A percentile compares a stretch with the other conserved stretches of the same genome.
phyloP scores from a whole-genome alignment of 2,329 filamentous ascomycete species.

The Fusarium chaquense region DNA sequence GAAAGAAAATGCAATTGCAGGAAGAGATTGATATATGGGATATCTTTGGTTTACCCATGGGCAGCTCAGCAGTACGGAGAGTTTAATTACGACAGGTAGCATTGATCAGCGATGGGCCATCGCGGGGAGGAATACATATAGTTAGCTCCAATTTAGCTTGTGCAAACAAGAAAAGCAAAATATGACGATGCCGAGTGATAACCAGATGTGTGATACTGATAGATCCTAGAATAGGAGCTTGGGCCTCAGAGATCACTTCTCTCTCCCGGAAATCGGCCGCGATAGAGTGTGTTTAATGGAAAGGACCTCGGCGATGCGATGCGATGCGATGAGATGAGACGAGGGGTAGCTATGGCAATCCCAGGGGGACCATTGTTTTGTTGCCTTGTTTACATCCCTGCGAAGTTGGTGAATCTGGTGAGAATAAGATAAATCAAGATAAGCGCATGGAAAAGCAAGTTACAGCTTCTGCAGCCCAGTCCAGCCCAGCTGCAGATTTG shows the following conservation, averaged over 20 bases:
- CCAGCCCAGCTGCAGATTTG: conserved; percentile 10
- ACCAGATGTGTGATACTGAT: neutral
- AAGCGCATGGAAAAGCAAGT: conserved; percentile 21
- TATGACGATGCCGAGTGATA: conserved; percentile 2
- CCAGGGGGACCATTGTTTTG: conserved; percentile 30
- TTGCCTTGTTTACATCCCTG: conserved; percentile 37
- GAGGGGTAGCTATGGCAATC: conserved; percentile 30
- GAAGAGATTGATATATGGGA: conserved; percentile 1
- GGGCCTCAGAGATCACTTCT: conserved; percentile 12
- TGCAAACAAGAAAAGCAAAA: conserved; percentile 15
- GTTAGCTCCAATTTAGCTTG: conserved; percentile 10
- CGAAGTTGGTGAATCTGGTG: conserved; percentile 12
- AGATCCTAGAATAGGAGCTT: conserved; percentile 18
- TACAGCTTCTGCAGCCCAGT: conserved; percentile 16
- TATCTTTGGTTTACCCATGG: conserved; percentile 39
- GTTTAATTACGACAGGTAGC: conserved; percentile 40
- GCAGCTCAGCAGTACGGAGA: conserved; percentile 39
- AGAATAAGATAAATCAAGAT: conserved; percentile 27
- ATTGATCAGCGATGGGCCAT: conserved; percentile 41
- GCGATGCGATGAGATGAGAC: conserved; percentile 14
- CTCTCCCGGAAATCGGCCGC: conserved; percentile 17
- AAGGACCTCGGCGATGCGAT: conserved; percentile 13
- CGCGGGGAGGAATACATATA: conserved; percentile 16
- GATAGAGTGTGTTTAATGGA: neutral
- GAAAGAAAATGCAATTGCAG: conserved; percentile 23